These are phyloP conservation scores for Trametes coccinea DNA, from an alignment of 768 basidiomycete species.

Conservation along the genomic window DNA sequence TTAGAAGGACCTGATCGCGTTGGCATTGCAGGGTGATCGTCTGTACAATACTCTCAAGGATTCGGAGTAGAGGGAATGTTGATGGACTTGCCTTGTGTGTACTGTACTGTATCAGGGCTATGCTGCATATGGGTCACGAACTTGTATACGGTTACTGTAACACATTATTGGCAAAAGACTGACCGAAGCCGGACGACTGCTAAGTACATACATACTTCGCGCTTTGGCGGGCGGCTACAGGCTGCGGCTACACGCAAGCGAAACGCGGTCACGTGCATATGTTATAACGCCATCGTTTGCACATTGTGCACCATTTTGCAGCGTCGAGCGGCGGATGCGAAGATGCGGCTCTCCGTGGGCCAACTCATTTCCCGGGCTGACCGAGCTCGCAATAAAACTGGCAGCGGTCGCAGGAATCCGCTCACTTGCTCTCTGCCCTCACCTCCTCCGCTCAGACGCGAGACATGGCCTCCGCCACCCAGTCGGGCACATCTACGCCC, in stretches of 20 bases:
- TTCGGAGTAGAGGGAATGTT: slow-evolving; percentile 2
- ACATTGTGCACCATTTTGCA: slow-evolving; percentile 17
- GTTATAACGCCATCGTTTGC: slow-evolving; percentile 25
- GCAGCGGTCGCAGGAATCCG: not conserved
- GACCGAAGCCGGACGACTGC: not conserved
- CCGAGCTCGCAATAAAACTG: slow-evolving; percentile 14
- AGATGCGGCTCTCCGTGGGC: slow-evolving; percentile 1
- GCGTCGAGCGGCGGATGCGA: not conserved
- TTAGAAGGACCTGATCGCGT: not conserved
- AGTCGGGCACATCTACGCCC: slow-evolving; percentile 32
- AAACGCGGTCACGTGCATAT: slow-evolving; percentile 18
- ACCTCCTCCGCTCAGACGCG: not conserved
- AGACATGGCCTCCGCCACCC: slow-evolving; percentile 29
- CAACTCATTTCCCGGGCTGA: not conserved
- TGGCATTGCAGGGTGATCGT: slow-evolving; percentile 67
- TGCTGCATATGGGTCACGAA: no score
- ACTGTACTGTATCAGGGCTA: not conserved
- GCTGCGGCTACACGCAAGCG: no score
- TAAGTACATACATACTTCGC: no score
- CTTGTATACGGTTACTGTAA: no score
- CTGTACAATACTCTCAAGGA: slow-evolving; percentile 67
- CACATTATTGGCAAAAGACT: no score
- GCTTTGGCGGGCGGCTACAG: not conserved
- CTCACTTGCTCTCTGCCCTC: not conserved
- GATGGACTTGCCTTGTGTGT: not conserved